These are phyloP conservation scores for Silene conica DNA, from an alignment of 148 eudicot genomes.

Conservation along the genomic window DNA sequence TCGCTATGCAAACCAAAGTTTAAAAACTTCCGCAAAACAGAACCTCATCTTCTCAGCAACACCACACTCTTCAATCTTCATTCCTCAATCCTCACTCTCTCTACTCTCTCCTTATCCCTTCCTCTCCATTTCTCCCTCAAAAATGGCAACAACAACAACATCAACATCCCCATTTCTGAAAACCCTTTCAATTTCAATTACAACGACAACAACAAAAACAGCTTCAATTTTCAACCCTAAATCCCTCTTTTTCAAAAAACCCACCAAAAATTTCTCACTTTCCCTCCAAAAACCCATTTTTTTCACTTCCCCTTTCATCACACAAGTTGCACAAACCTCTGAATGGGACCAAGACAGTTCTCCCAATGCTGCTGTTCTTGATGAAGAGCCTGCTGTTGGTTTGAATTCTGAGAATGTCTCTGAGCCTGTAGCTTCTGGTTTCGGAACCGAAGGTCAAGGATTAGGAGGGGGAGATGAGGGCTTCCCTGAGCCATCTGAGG, in stretches of 20 bases:
- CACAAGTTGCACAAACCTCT: constrained; percentile 42
- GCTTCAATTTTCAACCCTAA: constrained; percentile 32
- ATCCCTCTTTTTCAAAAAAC: constrained; percentile 35
- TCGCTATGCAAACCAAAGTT: neutral
- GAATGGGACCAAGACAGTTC: constrained; percentile 40
- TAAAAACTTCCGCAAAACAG: neutral
- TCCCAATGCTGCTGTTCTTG: constrained; percentile 37
- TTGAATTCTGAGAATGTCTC: constrained; percentile 22
- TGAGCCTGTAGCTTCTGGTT: constrained; percentile 3
- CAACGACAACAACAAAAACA: constrained; percentile 37
- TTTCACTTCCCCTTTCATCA: constrained; percentile 15
- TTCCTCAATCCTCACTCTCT: neutral
- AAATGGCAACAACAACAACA: constrained; percentile 27
- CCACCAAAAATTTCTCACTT: constrained; percentile 40
- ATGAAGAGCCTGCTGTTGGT: constrained; percentile 25
- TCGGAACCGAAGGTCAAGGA: constrained; percentile 18
- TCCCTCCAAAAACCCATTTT: constrained; percentile 30
- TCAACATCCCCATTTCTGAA: constrained; percentile 32
- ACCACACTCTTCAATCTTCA: neutral
- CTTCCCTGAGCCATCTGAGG: constrained; percentile 53
- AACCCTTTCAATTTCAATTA: constrained; percentile 40
- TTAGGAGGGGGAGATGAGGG: constrained; percentile 28
- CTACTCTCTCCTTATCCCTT: neutral
- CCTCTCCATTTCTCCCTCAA: neutral
- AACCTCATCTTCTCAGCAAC: constrained; percentile 19